Conservation (phyloP, 345 rosid genomes). For the Linum lewisii region DNA sequence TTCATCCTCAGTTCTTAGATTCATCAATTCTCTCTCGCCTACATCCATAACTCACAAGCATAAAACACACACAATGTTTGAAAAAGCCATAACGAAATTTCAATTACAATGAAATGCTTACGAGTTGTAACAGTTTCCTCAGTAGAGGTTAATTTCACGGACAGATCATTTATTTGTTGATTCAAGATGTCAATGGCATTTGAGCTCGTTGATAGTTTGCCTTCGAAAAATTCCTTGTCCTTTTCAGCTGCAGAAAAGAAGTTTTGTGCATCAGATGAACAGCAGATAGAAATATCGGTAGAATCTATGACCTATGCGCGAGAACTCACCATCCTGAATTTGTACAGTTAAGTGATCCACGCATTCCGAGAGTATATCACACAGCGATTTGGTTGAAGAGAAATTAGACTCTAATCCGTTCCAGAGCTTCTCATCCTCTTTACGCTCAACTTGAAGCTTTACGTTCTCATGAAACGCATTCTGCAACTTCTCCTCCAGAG, state of each 20-base stretch:
- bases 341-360: constrained; percentile 65
- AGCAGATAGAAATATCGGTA: constrained; percentile 1
- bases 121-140: constrained; percentile 43
- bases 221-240: constrained; percentile 38
- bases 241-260: constrained; percentile 52
- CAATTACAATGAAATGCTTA: constrained; percentile 25
- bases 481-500: constrained; percentile 78
- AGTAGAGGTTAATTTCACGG: constrained; percentile 36
- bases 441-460: constrained; percentile 77
- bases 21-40: constrained; percentile 62
- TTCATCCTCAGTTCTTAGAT: constrained; percentile 49
- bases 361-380: constrained; percentile 79
- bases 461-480: constrained; percentile 83
- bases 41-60: constrained; percentile 16
- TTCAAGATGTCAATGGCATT: constrained; percentile 36
- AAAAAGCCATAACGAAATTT: neutral
- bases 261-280: constrained; percentile 7
- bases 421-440: constrained; percentile 92
- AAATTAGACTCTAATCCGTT: constrained; percentile 78
- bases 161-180: constrained; percentile 33
- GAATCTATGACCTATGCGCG: constrained; percentile 3
- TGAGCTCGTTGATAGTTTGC: constrained; percentile 32
- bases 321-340: constrained; percentile 63
- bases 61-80: constrained; percentile 13
- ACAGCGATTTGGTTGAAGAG: constrained; percentile 71